Evolutionary conservation across 495 filamentous ascomycete species (phyloP), one percentile per base, ranked within the genome.

Genomic region (Trichoderma orchidacearum): DNA sequence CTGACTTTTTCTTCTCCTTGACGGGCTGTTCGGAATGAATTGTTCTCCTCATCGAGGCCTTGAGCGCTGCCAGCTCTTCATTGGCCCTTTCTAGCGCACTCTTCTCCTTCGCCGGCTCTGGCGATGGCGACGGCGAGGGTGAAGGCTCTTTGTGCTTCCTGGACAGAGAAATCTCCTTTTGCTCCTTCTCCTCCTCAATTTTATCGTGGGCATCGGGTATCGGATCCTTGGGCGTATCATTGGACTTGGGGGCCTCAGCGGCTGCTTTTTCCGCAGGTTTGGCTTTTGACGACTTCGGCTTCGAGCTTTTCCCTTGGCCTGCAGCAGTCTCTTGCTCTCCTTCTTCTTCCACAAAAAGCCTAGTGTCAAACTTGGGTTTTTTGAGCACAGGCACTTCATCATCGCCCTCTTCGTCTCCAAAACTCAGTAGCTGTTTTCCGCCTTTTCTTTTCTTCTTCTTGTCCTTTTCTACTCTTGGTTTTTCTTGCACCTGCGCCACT

Each of bases 341-440:
- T 23, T 71, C 69, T 25, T 75, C 72, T 18, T 80, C 85, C 60
- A 81, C 81, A 18, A 94, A 84, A 38, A 97, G 82, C 53, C 83
- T 84, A 15, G 88, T 82, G 64, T 97, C 95, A 68, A 91, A 96
- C 64, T 96, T 97, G 9, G 86, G 76, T 66, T 95, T 96, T 64
- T 92, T 95, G 5, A 84, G 73, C n/a, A 80, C 67, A 6, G 81
- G 78, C 4, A 73, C 72, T 18, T 78, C 82, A 5, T 78, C 83
- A n/a, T 84, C 86, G 3, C 77, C 88, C 53, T 92, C 92, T 13
- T 95, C 92, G 18, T 79, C 89, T 0, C 85, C 91, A 74, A 97
- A 97, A 63, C 92, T 96, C 55, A 97, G 65, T 41, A 99, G 65
- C 57, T 83, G 80, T 70, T 94, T 95, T 13, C 80, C 85, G 1